phyloP scores from a whole-genome alignment of 306 rosid genomes.

The Cicer yamashitae region DNA sequence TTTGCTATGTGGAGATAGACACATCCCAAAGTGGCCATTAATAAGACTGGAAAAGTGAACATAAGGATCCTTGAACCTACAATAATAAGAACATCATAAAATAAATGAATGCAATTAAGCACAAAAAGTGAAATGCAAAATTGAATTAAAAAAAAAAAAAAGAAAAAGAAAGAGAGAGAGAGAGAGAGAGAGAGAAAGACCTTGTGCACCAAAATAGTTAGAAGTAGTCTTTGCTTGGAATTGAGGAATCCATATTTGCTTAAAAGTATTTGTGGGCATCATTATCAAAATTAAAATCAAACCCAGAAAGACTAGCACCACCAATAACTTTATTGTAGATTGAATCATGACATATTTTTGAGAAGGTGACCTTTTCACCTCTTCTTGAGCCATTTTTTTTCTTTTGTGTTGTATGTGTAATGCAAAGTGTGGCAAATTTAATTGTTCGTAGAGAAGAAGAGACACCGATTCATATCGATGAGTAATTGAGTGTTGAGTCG shows the following conservation, averaged over 20 bases:
- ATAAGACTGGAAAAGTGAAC: constrained; percentile 62
- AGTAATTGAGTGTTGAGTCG: background rate
- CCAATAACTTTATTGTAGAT: constrained; percentile 51
- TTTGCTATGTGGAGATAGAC: constrained; percentile 61
- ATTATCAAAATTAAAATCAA: constrained; percentile 58
- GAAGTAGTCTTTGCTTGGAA: constrained; percentile 45
- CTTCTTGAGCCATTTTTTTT: constrained; percentile 36
- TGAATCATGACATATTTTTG: constrained; percentile 35
- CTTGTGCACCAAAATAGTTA: constrained; percentile 65
- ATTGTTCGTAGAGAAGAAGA: constrained; percentile 1
- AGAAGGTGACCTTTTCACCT: constrained; percentile 45
- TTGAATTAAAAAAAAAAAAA: background rate
- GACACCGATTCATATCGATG: background rate
- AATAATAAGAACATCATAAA: constrained; percentile 22
- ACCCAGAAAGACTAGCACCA: constrained; percentile 54
- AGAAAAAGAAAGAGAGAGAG: too few relatives aligned
- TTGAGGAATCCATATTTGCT: constrained; percentile 43
- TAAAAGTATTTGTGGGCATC: constrained; percentile 58
- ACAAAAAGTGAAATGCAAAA: background rate
- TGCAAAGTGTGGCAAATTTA: background rate
- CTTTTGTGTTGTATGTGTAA: background rate
- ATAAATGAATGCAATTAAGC: background rate
- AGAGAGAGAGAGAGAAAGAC: constrained; percentile 28
- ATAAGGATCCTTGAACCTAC: constrained; percentile 58
- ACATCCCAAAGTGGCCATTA: constrained; percentile 71